Conservation (phyloP, 2,329 filamentous ascomycete genomes). For the Epichloe brachyelytri region DNA sequence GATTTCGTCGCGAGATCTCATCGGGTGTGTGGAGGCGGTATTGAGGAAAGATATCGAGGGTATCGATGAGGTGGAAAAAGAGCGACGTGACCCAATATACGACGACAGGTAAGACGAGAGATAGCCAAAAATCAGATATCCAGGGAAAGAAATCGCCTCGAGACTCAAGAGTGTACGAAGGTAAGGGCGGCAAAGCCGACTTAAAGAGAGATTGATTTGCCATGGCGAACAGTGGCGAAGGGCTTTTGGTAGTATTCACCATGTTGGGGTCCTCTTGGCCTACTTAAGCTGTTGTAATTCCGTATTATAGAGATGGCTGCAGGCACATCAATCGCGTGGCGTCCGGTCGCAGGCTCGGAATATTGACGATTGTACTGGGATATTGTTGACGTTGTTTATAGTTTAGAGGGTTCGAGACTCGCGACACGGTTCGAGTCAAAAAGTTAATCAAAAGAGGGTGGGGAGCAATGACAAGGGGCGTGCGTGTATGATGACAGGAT, state of each 20-base stretch:
- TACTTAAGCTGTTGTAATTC: background rate
- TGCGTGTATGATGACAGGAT: background rate
- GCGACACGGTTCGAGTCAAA: background rate
- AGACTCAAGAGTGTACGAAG: conserved; percentile 60
- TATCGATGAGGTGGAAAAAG: conserved; percentile 79
- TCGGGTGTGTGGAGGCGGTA: conserved; percentile 93
- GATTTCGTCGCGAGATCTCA: conserved; percentile 78
- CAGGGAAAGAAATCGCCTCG: conserved; percentile 61
- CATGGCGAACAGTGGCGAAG: conserved; percentile 25
- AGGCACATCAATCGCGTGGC: background rate
- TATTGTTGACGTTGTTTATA: background rate
- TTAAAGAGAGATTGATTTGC: conserved; percentile 45
- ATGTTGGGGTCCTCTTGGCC: conserved; percentile 14
- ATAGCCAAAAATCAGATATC: conserved; percentile 70
- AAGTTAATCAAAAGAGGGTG: background rate
- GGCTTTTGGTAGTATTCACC: conserved; percentile 24
- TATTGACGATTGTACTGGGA: background rate
- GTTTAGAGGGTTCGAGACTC: background rate
- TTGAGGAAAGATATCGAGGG: conserved; percentile 72
- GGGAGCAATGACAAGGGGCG: background rate
- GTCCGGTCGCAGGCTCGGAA: background rate
- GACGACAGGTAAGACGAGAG: conserved; percentile 61
- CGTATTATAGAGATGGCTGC: background rate
- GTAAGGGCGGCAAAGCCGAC: conserved; percentile 61
- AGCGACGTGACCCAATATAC: conserved; percentile 83